Evolutionary conservation across 495 filamentous ascomycete genomes (phyloP).

Genomic region (Aspergillus baeticus): DNA sequence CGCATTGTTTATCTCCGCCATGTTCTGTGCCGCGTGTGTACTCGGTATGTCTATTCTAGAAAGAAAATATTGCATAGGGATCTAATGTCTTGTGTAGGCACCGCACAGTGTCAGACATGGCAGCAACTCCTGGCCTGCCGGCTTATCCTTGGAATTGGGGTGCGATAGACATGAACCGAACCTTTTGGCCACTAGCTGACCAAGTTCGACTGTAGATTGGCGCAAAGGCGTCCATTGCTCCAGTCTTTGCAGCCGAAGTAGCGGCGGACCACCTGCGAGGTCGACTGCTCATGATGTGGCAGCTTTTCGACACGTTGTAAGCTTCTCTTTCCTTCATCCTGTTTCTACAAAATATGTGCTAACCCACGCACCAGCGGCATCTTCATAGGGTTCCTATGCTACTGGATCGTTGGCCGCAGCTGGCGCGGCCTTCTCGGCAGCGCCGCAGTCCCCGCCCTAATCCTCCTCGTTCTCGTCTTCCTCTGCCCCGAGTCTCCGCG

Average conservation of each 20-base stretch:
- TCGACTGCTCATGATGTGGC: conserved; percentile 72
- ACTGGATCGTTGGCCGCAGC: conserved; percentile 43
- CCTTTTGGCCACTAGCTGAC: not conserved
- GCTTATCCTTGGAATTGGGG: conserved; percentile 62
- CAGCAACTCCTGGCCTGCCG: conserved; percentile 61
- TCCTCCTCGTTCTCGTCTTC: conserved; percentile 60
- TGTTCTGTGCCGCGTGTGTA: conserved; percentile 58
- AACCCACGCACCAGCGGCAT: conserved; percentile 44
- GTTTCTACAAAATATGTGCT: not conserved
- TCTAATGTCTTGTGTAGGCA: conserved; percentile 62
- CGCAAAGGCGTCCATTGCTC: conserved; percentile 51
- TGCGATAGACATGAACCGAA: not conserved
- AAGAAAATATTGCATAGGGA: conserved; percentile 2
- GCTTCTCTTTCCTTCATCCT: not conserved
- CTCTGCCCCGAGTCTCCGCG: conserved; percentile 73
- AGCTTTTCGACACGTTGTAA: conserved; percentile 67
- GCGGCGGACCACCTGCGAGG: conserved; percentile 65
- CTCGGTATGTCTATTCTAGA: conserved; percentile 46
- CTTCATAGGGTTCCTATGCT: conserved; percentile 62
- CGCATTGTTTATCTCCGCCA: conserved; percentile 62
- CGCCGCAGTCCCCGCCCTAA: conserved; percentile 68
- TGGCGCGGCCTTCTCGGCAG: conserved; percentile 70
- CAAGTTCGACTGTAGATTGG: conserved; percentile 47
- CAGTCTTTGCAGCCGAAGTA: conserved; percentile 68
- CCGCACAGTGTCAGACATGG: conserved; percentile 62